Percentiles rank a stretch among this genome's conserved stretches.
Evolutionary conservation across 1,284 basidiomycete species (phyloP).

Genomic region (Chiua sp.): DNA sequence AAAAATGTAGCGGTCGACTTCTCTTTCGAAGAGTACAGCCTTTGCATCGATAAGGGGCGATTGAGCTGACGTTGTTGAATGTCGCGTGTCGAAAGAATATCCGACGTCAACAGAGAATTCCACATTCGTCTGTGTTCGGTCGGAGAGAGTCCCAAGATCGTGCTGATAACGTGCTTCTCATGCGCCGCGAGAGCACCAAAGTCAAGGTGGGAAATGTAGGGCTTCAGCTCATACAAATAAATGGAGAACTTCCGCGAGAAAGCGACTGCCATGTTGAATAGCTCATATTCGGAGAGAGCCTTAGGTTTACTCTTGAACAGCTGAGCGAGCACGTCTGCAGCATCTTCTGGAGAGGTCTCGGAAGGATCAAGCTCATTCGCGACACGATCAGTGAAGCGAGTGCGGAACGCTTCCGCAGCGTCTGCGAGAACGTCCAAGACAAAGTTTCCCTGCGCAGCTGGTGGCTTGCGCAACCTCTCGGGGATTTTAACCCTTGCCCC

Average conservation of each 20-base stretch:
- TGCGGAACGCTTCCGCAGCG: conserved; percentile 51
- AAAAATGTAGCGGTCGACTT: conserved; percentile 63
- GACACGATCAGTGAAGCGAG: conserved; percentile 41
- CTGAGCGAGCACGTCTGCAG: conserved; percentile 45
- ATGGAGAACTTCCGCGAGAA: conserved; percentile 51
- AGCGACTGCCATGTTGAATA: conserved; percentile 54
- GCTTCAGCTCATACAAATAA: conserved; percentile 42
- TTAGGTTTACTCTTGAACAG: conserved; percentile 55
- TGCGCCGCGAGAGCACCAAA: conserved; percentile 55
- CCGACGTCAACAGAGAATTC: conserved; percentile 65
- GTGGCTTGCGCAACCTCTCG: conserved; percentile 40
- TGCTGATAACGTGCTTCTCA: conserved; percentile 57
- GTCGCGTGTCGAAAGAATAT: conserved; percentile 56
- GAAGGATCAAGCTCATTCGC: conserved; percentile 28
- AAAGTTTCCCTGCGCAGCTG: conserved; percentile 48
- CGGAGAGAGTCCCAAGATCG: conserved; percentile 43
- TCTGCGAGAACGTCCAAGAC: conserved; percentile 58
- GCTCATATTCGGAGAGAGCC: conserved; percentile 62
- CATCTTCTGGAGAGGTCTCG: conserved; percentile 40
- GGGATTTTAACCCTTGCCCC: conserved; percentile 54
- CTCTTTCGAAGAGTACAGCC: conserved; percentile 60
- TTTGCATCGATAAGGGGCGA: conserved; percentile 59
- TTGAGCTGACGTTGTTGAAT: conserved; percentile 54
- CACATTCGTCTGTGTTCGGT: conserved; percentile 55
- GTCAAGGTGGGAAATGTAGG: conserved; percentile 56